Conservation (phyloP, 805 yeast species). For the Monosporozyma yasuniensis region DNA sequence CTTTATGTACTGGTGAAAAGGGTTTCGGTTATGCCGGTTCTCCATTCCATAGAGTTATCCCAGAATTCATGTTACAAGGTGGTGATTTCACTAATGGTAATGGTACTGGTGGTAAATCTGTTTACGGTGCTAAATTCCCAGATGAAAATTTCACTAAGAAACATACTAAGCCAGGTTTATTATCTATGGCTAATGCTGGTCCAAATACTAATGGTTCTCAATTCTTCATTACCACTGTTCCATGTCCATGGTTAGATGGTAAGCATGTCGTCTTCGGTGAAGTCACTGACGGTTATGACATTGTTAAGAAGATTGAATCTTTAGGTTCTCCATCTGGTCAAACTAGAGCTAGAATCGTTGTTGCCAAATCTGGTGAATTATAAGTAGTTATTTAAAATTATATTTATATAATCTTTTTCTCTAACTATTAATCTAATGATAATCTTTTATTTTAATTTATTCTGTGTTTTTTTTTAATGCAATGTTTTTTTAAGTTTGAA, state of each 20-base stretch:
- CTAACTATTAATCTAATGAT: not conserved
- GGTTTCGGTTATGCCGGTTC: slow-evolving; percentile 52
- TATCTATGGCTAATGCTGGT: slow-evolving; percentile 79
- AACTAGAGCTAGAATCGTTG: slow-evolving; percentile 55
- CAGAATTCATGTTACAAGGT: slow-evolving; percentile 69
- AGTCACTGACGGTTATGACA: slow-evolving; percentile 80
- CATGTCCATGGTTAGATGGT: slow-evolving; percentile 87
- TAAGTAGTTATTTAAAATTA: slow-evolving; percentile 13
- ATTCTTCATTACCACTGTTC: slow-evolving; percentile 79
- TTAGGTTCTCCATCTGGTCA: slow-evolving; percentile 78
- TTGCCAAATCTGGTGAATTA: slow-evolving; percentile 45
- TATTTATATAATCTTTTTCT: not conserved
- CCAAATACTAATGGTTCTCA: slow-evolving; percentile 84
- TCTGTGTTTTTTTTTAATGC: no score
- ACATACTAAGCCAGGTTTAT: slow-evolving; percentile 59
- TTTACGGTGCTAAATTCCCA: slow-evolving; percentile 56
- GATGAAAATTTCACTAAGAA: slow-evolving; percentile 62
- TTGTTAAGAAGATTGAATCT: slow-evolving; percentile 63
- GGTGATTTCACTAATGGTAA: slow-evolving; percentile 66
- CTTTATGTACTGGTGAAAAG: slow-evolving; percentile 66
- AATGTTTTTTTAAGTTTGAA: not conserved
- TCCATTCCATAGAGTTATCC: slow-evolving; percentile 67
- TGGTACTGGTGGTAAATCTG: slow-evolving; percentile 69
- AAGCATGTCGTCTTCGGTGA: slow-evolving; percentile 95
- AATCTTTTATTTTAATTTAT: not conserved